These are phyloP conservation scores for Diutina ranongensis DNA, from an alignment of 1,139 yeast species.

Conservation along the genomic window DNA sequence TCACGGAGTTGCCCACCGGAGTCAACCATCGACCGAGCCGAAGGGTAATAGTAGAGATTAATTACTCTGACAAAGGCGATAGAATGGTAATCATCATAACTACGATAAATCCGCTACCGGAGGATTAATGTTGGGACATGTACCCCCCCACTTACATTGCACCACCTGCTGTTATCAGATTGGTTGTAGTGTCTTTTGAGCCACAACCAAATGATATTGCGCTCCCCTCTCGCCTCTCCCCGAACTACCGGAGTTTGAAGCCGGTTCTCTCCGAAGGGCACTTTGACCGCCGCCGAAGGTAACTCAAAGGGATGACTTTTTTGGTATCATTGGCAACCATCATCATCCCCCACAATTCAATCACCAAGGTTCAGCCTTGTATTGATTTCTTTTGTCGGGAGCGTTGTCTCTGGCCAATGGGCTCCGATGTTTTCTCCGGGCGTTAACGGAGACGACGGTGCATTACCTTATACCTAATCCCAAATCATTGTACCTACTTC, in stretches of 20 bases:
- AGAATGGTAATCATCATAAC: too few species aligned
- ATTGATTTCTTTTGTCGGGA: too few species aligned
- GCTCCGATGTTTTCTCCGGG: neutral
- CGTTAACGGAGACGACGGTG: neutral
- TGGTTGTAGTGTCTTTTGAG: neutral
- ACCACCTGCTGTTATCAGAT: neutral
- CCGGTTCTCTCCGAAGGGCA: neutral
- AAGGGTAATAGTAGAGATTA: too few species aligned
- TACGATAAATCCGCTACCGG: too few species aligned
- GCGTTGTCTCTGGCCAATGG: slow-evolving; percentile 1
- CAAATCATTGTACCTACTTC: neutral
- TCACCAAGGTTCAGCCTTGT: too few species aligned
- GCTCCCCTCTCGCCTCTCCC: neutral
- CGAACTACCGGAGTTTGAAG: neutral
- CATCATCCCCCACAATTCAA: neutral
- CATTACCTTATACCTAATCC: neutral
- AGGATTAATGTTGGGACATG: neutral
- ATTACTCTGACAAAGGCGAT: too few species aligned
- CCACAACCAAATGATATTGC: neutral
- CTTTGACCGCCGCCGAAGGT: neutral
- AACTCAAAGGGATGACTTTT: too few species aligned
- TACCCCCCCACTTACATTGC: neutral
- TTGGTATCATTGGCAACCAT: neutral
- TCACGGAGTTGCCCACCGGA: neutral
- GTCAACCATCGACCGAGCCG: neutral